Conservation (phyloP, 2,329 filamentous ascomycete genomes). For the Dactylonectria estremocensis region DNA sequence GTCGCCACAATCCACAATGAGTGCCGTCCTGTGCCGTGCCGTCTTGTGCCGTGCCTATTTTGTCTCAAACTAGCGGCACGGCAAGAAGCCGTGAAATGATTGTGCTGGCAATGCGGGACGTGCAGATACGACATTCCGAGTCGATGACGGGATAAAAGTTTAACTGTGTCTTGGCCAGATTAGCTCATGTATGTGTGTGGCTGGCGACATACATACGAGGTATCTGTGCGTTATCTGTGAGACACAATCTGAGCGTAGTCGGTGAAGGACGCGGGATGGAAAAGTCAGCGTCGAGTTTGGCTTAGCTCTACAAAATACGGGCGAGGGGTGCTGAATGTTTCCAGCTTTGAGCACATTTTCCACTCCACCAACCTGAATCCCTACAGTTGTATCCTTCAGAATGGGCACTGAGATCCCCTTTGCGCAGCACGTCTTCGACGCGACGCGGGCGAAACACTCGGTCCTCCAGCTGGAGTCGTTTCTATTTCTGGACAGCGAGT, state of each 20-base stretch:
- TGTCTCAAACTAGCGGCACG: background rate
- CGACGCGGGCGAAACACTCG: conserved; percentile 31
- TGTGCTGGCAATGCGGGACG: background rate
- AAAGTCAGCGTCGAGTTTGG: background rate
- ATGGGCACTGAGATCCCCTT: conserved; percentile 25
- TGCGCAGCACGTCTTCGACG: conserved; percentile 34
- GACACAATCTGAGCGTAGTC: background rate
- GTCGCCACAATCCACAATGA: background rate
- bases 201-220: too few species aligned
- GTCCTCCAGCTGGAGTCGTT: conserved; percentile 25
- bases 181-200: background rate
- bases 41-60: background rate
- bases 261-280: background rate
- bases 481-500: conserved; percentile 30
- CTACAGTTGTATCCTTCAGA: background rate
- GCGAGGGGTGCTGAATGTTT: conserved; percentile 6
- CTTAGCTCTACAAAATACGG: conserved; percentile 14
- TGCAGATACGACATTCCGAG: background rate
- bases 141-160: background rate
- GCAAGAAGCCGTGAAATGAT: background rate
- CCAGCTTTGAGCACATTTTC: background rate
- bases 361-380: background rate
- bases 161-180: background rate
- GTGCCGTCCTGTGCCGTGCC: background rate
- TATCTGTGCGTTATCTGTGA: too few species aligned